These are phyloP conservation scores for Annulohypoxylon nitens DNA, from an alignment of 495 filamentous ascomycete genomes.

Conservation along the genomic window DNA sequence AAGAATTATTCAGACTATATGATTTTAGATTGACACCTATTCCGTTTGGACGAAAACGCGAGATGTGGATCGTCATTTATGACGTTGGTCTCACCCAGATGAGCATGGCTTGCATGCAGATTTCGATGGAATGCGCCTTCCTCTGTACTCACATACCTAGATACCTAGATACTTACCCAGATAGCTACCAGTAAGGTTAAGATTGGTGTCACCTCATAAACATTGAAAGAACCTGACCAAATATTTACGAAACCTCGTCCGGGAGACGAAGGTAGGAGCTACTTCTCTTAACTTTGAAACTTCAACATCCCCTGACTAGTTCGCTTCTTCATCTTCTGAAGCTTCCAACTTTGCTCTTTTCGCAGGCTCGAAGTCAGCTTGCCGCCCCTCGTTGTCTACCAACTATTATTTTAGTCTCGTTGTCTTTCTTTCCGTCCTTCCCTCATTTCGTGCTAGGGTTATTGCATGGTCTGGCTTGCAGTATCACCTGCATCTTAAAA, in stretches of 20 bases:
- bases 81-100: conserved; percentile 49
- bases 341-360: conserved; percentile 13
- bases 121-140: conserved; percentile 17
- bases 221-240: conserved; percentile 42
- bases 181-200: conserved; percentile 21
- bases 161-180: neutral
- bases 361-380: conserved; percentile 40
- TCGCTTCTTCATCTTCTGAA: conserved; percentile 16
- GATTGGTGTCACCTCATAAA: conserved; percentile 46
- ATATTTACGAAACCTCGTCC: conserved; percentile 45
- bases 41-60: conserved; percentile 43
- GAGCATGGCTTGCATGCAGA: conserved; percentile 5
- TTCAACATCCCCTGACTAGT: neutral
- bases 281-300: neutral
- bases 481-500: conserved; percentile 46
- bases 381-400: conserved; percentile 24
- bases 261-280: conserved; percentile 26
- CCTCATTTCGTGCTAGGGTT: conserved; percentile 47
- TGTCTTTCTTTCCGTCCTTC: conserved; percentile 45
- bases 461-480: conserved; percentile 41
- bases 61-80: conserved; percentile 52
- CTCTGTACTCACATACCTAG: neutral
- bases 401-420: conserved; percentile 3
- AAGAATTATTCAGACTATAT: conserved; percentile 26
- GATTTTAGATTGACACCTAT: conserved; percentile 38